Evolutionary conservation across 2,329 filamentous ascomycete species (phyloP).

Genomic region (Exophiala sp.): DNA sequence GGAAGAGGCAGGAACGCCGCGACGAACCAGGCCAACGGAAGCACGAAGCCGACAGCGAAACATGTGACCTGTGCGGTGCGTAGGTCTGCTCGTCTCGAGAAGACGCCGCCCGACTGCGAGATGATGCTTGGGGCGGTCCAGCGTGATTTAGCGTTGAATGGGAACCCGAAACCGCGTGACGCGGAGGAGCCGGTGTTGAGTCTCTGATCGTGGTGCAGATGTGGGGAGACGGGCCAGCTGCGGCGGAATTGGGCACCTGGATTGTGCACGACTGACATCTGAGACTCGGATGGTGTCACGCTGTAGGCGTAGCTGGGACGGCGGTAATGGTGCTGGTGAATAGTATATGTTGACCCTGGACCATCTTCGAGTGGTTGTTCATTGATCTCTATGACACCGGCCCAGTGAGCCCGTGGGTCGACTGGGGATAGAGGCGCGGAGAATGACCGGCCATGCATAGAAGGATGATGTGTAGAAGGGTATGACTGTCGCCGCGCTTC

Average conservation of each 20-base stretch:
- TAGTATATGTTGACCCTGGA: conserved; percentile 19
- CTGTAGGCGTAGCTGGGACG: conserved; percentile 37
- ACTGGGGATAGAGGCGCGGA: conserved; percentile 34
- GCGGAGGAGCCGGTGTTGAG: conserved; percentile 34
- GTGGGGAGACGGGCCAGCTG: conserved; percentile 55
- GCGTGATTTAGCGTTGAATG: conserved; percentile 37
- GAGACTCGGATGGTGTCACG: conserved; percentile 26
- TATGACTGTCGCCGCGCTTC: conserved; percentile 14
- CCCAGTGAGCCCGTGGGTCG: conserved; percentile 46
- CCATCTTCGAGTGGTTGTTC: conserved; percentile 14
- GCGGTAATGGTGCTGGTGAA: conserved; percentile 28
- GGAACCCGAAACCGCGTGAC: conserved; percentile 26
- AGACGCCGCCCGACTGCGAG: conserved; percentile 59
- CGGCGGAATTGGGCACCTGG: conserved; percentile 2
- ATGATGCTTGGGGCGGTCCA: conserved; percentile 67
- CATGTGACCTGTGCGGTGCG: conserved; percentile 71
- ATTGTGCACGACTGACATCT: conserved; percentile 38
- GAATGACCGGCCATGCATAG: conserved; percentile 19
- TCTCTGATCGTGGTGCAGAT: conserved; percentile 63
- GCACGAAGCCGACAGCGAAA: conserved; percentile 73
- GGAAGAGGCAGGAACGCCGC: conserved; percentile 72
- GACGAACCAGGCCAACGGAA: conserved; percentile 76
- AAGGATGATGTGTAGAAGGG: not conserved
- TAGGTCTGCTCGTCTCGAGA: conserved; percentile 47
- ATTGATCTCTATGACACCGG: conserved; percentile 29